Percentiles rank a stretch among this genome's conserved stretches.
These are phyloP conservation scores for Aspergillus cristatus DNA, from an alignment of 495 filamentous ascomycete genomes.

Conservation along the genomic window DNA sequence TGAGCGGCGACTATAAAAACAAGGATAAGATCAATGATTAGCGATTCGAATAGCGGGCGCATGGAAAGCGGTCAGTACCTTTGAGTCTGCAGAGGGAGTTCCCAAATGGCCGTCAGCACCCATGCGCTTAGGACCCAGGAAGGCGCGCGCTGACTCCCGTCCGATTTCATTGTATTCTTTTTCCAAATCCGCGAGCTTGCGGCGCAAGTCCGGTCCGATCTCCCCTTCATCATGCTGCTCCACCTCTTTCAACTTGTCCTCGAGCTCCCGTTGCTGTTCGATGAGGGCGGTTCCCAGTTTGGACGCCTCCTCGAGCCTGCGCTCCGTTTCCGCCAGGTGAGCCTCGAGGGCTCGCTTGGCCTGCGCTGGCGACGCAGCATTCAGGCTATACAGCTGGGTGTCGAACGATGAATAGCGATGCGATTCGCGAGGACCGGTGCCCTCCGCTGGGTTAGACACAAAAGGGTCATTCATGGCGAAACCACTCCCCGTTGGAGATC, in stretches of 20 bases:
- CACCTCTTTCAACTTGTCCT: slow-evolving; percentile 73
- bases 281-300: slow-evolving; percentile 79
- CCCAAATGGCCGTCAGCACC: slow-evolving; percentile 47
- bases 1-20: slow-evolving; percentile 51
- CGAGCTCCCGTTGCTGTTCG: slow-evolving; percentile 71
- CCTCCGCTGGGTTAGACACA: slow-evolving; percentile 28
- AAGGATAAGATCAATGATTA: slow-evolving; percentile 9
- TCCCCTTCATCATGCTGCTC: slow-evolving; percentile 74
- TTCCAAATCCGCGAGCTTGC: slow-evolving; percentile 79
- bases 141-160: slow-evolving; percentile 77
- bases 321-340: slow-evolving; percentile 83
- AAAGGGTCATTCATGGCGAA: slow-evolving; percentile 46
- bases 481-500: slow-evolving; percentile 9
- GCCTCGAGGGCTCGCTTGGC: slow-evolving; percentile 83
- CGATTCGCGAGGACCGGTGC: slow-evolving; percentile 37
- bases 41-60: background rate
- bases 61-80: slow-evolving; percentile 35
- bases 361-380: slow-evolving; percentile 69
- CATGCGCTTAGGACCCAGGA: slow-evolving; percentile 65
- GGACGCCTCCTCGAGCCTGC: slow-evolving; percentile 81
- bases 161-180: slow-evolving; percentile 94
- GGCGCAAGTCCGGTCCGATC: slow-evolving; percentile 72
- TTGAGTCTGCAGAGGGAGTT: slow-evolving; percentile 55
- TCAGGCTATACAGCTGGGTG: slow-evolving; percentile 66
- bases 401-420: slow-evolving; percentile 75